A percentile compares a stretch with the other conserved stretches of the same genome.
Conservation (phyloP, 2,329 filamentous ascomycete genomes). For the Cercospora canescens region DNA sequence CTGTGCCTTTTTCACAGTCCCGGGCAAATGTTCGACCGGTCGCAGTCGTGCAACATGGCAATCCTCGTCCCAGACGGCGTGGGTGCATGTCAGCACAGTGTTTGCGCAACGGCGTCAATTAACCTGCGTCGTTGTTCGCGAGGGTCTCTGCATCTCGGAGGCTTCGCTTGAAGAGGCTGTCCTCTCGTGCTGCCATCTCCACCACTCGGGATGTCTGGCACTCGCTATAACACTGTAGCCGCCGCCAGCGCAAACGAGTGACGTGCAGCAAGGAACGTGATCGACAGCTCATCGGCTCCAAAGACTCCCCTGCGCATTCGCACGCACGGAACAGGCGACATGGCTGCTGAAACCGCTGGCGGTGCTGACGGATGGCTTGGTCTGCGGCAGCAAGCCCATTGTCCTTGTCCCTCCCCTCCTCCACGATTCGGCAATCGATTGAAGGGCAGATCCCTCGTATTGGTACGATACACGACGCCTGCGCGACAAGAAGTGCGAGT, state of each 20-base stretch:
- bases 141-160: conserved; percentile 4
- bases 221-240: no score
- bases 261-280: conserved; percentile 15
- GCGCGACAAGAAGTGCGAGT: conserved; percentile 7
- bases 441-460: conserved; percentile 11
- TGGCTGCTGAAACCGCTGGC: conserved; percentile 8
- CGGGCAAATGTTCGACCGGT: conserved; percentile 1
- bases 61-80: not conserved
- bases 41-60: not conserved
- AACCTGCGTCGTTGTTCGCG: conserved; percentile 11
- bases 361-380: not conserved
- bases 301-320: not conserved
- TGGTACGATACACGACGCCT: conserved; percentile 14
- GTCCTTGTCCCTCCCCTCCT: conserved; percentile 3
- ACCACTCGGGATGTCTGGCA: not conserved
- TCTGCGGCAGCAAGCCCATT: not conserved
- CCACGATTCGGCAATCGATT: not conserved
- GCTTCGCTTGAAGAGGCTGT: not conserved
- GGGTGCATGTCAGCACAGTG: not conserved
- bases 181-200: not conserved
- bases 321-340: not conserved
- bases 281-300: not conserved
- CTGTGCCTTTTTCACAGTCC: not conserved
- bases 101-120: conserved; percentile 10
- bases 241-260: conserved; percentile 3